Conservation (phyloP, 352 stramenopile genomes). For the Pythium chondricola region DNA sequence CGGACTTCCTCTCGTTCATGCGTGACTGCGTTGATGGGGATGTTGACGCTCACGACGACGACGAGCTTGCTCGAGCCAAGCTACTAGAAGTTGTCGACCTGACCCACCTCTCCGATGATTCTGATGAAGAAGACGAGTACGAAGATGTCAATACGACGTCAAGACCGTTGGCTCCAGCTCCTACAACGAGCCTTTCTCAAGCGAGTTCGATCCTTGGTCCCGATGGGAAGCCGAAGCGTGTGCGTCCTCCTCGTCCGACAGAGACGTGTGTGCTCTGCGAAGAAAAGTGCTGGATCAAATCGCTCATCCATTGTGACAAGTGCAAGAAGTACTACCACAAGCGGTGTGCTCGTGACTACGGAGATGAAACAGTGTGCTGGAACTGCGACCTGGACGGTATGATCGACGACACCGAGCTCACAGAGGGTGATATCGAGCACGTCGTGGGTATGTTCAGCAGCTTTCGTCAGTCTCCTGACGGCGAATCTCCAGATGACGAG, state of each 20-base stretch:
- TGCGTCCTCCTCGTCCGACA: slow-evolving; percentile 21
- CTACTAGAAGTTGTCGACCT: slow-evolving; percentile 57
- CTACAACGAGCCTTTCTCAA: not conserved
- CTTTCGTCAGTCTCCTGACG: slow-evolving; percentile 25
- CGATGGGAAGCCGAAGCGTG: slow-evolving; percentile 15
- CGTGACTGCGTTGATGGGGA: slow-evolving; percentile 24
- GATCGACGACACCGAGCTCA: slow-evolving; percentile 74
- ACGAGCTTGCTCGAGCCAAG: slow-evolving; percentile 33
- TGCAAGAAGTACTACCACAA: slow-evolving; percentile 72
- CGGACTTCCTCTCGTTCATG: slow-evolving; percentile 17
- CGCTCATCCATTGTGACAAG: slow-evolving; percentile 32
- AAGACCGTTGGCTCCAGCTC: slow-evolving; percentile 2
- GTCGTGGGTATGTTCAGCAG: slow-evolving; percentile 37
- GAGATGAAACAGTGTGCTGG: slow-evolving; percentile 65
- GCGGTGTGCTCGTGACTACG: slow-evolving; percentile 61
- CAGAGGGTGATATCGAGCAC: slow-evolving; percentile 38
- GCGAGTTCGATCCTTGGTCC: not conserved
- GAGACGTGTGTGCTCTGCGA: slow-evolving; percentile 59
- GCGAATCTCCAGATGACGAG: slow-evolving; percentile 12
- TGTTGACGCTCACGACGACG: slow-evolving; percentile 24
- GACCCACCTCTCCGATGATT: slow-evolving; percentile 49
- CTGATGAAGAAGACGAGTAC: slow-evolving; percentile 30
- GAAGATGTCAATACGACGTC: slow-evolving; percentile 23
- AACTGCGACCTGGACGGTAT: slow-evolving; percentile 67
- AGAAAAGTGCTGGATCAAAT: slow-evolving; percentile 28